A percentile compares a stretch with the other conserved stretches of the same genome.
Conservation (phyloP, 208 protist genomes). For the Leishmania guyanensis region DNA sequence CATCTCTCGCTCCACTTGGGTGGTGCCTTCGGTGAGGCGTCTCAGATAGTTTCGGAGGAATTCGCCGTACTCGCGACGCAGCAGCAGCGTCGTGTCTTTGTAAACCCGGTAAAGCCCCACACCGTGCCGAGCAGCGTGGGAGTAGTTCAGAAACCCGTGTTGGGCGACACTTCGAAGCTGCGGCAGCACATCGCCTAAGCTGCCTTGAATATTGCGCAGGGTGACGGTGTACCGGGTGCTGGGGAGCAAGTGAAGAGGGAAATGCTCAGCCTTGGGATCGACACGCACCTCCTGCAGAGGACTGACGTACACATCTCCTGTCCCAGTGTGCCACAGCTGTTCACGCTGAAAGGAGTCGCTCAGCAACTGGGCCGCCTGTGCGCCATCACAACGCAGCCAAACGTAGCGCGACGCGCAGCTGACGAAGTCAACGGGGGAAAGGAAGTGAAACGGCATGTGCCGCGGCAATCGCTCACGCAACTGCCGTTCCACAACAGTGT, state of each 20-base stretch:
- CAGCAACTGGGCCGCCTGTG: constrained; percentile 5
- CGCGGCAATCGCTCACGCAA: constrained; percentile 30
- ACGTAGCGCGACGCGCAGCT: constrained; percentile 52
- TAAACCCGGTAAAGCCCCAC: constrained; percentile 55
- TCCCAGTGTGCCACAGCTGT: constrained; percentile 27
- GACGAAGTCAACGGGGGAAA: constrained; percentile 74
- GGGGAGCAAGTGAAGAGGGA: constrained; percentile 62
- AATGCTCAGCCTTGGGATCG: constrained; percentile 13
- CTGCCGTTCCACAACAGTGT: constrained; percentile 36
- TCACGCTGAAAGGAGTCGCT: constrained; percentile 14
- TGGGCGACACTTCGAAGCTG: constrained; percentile 46
- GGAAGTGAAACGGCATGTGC: constrained; percentile 53
- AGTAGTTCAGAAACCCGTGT: constrained; percentile 78
- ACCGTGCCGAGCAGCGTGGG: constrained; percentile 77
- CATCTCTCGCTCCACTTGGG: constrained; percentile 59
- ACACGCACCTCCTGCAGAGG: constrained; percentile 32
- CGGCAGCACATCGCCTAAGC: constrained; percentile 68
- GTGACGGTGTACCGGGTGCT: constrained; percentile 66
- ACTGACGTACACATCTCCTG: constrained; percentile 42
- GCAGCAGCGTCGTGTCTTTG: constrained; percentile 55
- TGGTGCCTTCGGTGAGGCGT: constrained; percentile 68
- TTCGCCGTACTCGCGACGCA: constrained; percentile 65
- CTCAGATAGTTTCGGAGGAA: constrained; percentile 62
- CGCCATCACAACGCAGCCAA: constrained; percentile 41
- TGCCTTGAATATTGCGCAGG: constrained; percentile 62